Evolutionary conservation across 2,329 filamentous ascomycete genomes (phyloP).

Genomic region (Magnaporthiopsis incrustans): DNA sequence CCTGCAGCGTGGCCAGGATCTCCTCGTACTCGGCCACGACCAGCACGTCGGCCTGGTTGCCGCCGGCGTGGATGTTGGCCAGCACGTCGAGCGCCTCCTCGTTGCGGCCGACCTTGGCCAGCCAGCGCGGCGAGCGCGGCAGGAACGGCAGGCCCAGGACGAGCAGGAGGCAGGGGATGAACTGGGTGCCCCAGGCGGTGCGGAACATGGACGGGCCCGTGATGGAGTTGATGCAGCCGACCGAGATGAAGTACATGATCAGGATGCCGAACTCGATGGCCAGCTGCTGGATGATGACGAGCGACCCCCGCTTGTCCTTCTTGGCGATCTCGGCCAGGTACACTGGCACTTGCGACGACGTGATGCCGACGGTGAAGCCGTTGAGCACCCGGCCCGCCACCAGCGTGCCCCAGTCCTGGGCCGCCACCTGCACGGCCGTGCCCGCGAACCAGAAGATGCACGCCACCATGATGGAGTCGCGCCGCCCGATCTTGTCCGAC

Average conservation of each 20-base stretch:
- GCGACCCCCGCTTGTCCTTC: slow-evolving; percentile 47
- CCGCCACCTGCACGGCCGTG: slow-evolving; percentile 49
- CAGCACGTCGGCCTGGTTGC: slow-evolving; percentile 43
- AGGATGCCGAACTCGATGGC: slow-evolving; percentile 66
- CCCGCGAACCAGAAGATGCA: slow-evolving; percentile 47
- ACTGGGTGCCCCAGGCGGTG: slow-evolving; percentile 57
- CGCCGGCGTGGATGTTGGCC: slow-evolving; percentile 46
- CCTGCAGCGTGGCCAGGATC: slow-evolving; percentile 32
- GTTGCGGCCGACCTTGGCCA: slow-evolving; percentile 8
- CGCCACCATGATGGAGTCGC: slow-evolving; percentile 35
- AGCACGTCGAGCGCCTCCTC: slow-evolving; percentile 33
- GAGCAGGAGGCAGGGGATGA: slow-evolving; percentile 50
- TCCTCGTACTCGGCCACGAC: slow-evolving; percentile 52
- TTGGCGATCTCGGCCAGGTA: slow-evolving; percentile 61
- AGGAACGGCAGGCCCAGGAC: slow-evolving; percentile 40
- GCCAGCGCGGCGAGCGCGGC: slow-evolving; percentile 10
- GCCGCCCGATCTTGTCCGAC: slow-evolving; percentile 39
- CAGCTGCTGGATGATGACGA: slow-evolving; percentile 67
- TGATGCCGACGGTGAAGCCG: slow-evolving; percentile 58
- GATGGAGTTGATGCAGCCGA: slow-evolving; percentile 53
- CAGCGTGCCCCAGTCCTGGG: slow-evolving; percentile 48
- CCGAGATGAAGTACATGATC: slow-evolving; percentile 61
- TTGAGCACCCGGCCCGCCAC: slow-evolving; percentile 52
- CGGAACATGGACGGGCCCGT: slow-evolving; percentile 50
- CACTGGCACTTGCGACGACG: slow-evolving; percentile 58